phyloP scores from a whole-genome alignment of 345 rosid species.

The Arabis alpina region DNA sequence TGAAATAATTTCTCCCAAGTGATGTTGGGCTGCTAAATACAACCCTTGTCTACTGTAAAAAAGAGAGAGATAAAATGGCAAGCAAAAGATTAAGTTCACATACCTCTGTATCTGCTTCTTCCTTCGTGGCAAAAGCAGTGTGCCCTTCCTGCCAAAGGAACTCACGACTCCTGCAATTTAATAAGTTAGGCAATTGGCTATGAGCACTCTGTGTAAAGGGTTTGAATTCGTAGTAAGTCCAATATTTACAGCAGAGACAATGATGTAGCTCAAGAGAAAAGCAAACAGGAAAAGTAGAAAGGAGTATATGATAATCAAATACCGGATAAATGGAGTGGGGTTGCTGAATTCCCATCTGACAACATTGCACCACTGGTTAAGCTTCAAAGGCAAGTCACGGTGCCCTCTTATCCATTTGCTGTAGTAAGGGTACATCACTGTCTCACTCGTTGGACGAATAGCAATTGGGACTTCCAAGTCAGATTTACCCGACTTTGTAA shows the following conservation, averaged over 20 bases:
- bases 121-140: slow-evolving; percentile 88
- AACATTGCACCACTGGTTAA: slow-evolving; percentile 99
- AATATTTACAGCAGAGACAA: slow-evolving; percentile 1
- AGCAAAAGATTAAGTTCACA: slow-evolving; percentile 24
- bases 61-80: slow-evolving; percentile 16
- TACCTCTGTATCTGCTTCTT: slow-evolving; percentile 93
- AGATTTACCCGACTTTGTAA: slow-evolving; percentile 87
- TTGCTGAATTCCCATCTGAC: slow-evolving; percentile 99
- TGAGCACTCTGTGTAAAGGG: no score
- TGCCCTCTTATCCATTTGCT: slow-evolving; percentile 99
- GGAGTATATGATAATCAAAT: slow-evolving; percentile 8
- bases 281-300: not conserved
- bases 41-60: slow-evolving; percentile 2
- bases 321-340: slow-evolving; percentile 99
- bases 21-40: slow-evolving; percentile 5
- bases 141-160: slow-evolving; percentile 99
- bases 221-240: not conserved
- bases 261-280: not conserved
- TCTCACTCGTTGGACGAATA: slow-evolving; percentile 98
- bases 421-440: slow-evolving; percentile 96
- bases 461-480: slow-evolving; percentile 94
- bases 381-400: slow-evolving; percentile 93
- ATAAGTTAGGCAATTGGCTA: not conserved
- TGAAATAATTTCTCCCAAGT: not conserved
- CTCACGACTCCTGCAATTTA: slow-evolving; percentile 84